Evolutionary conservation across 495 filamentous ascomycete species (phyloP).

Genomic region (Glutinoglossum americanum): DNA sequence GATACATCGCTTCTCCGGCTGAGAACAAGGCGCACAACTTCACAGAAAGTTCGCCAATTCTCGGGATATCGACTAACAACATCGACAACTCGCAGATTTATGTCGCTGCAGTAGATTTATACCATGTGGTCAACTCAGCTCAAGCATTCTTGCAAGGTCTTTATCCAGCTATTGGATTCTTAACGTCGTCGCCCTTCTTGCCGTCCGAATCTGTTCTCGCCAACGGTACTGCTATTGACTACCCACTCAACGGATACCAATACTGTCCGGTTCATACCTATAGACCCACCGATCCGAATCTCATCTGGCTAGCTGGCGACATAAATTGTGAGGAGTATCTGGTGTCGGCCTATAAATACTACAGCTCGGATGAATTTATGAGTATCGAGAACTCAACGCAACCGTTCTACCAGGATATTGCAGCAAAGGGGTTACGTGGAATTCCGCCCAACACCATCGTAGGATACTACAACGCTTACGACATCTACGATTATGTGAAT

Average conservation of each 20-base stretch:
- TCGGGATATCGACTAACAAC: conserved; percentile 21
- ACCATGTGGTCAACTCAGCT: conserved; percentile 35
- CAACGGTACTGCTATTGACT: conserved; percentile 32
- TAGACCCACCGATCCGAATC: conserved; percentile 27
- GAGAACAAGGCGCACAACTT: conserved; percentile 7
- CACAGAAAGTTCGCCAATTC: conserved; percentile 18
- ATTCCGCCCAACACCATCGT: conserved; percentile 17
- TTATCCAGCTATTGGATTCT: conserved; percentile 42
- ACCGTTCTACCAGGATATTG: conserved; percentile 30
- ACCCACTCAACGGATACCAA: conserved; percentile 53
- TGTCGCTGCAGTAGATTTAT: conserved; percentile 24
- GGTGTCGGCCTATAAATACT: conserved; percentile 19
- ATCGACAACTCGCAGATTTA: conserved; percentile 26
- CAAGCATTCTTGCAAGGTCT: conserved; percentile 63
- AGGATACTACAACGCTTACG: conserved; percentile 32
- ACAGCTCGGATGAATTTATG: conserved; percentile 18
- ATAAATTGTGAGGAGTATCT: conserved; percentile 29
- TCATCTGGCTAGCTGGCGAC: conserved; percentile 34
- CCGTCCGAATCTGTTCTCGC: conserved; percentile 26
- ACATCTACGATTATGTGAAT: conserved; percentile 54
- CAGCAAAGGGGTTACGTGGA: conserved; percentile 16
- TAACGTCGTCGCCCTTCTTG: conserved; percentile 17
- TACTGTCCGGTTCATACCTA: conserved; percentile 39
- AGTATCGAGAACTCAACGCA: conserved; percentile 18
- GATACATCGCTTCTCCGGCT: conserved; percentile 25